These are phyloP conservation scores for Phalaenopsis aphrodite DNA, from an alignment of 106 monocot genomes.

Conservation along the genomic window DNA sequence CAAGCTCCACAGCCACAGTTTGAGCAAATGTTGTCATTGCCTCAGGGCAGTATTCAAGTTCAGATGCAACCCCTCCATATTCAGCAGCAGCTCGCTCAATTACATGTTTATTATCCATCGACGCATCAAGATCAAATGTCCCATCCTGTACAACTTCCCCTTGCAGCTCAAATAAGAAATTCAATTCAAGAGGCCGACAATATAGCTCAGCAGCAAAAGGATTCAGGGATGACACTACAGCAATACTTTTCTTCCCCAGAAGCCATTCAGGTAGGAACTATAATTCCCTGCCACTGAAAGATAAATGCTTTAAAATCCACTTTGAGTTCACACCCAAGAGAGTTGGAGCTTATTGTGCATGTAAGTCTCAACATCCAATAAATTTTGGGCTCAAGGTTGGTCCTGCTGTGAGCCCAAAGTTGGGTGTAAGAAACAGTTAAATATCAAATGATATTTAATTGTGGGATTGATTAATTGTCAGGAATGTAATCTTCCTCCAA, in stretches of 20 bases:
- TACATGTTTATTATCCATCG: constrained; percentile 63
- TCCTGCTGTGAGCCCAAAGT: background rate
- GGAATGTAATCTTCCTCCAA: background rate
- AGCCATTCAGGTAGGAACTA: constrained; percentile 76
- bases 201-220: constrained; percentile 40
- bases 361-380: background rate
- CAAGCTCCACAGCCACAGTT: constrained; percentile 40
- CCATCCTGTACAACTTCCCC: constrained; percentile 17
- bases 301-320: background rate
- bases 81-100: constrained; percentile 56
- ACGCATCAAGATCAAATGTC: constrained; percentile 45
- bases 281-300: background rate
- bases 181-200: constrained; percentile 24
- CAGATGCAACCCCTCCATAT: constrained; percentile 59
- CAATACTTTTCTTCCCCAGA: constrained; percentile 92
- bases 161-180: constrained; percentile 28
- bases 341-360: background rate
- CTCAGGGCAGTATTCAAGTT: constrained; percentile 39
- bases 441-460: background rate
- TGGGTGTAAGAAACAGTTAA: background rate
- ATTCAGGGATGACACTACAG: constrained; percentile 62
- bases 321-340: background rate
- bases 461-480: background rate
- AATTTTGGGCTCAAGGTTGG: background rate
- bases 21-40: constrained; percentile 45